Conservation (phyloP, 371 early-diverging fungal species). For the Apophysomyces ossiformis region DNA sequence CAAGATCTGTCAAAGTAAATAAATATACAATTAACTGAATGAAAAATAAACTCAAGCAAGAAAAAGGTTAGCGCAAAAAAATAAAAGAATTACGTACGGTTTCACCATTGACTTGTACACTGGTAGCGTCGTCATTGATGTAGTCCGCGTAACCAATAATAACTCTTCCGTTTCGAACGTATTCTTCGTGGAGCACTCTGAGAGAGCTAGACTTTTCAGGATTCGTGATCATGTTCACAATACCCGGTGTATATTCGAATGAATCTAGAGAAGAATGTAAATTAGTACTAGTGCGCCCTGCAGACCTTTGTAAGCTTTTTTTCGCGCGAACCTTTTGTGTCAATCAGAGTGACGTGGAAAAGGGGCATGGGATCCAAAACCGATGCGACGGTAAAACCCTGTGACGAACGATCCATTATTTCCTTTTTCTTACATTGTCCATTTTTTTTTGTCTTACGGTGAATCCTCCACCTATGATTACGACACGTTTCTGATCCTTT, state of each 20-base stretch:
- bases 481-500: slow-evolving; percentile 31
- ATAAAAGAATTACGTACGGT: slow-evolving; percentile 20
- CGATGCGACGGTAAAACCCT: slow-evolving; percentile 49
- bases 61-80: not conserved
- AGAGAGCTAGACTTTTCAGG: slow-evolving; percentile 19
- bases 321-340: slow-evolving; percentile 38
- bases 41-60: not conserved
- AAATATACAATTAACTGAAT: not conserved
- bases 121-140: slow-evolving; percentile 9
- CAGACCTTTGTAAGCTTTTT: not conserved
- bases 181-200: slow-evolving; percentile 18
- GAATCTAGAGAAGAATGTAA: slow-evolving; percentile 25
- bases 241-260: slow-evolving; percentile 40
- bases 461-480: slow-evolving; percentile 45
- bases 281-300: too few species aligned
- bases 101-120: slow-evolving; percentile 21
- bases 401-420: slow-evolving; percentile 6
- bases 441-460: slow-evolving; percentile 29
- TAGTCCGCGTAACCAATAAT: slow-evolving; percentile 20
- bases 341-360: slow-evolving; percentile 45
- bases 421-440: slow-evolving; percentile 2
- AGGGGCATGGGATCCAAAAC: slow-evolving; percentile 46
- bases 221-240: slow-evolving; percentile 24
- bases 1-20: slow-evolving; percentile 33
- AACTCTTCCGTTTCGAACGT: slow-evolving; percentile 19